These are phyloP conservation scores for Fusarium guadeloupense DNA, from an alignment of 2,329 filamentous ascomycete species.

Conservation along the genomic window DNA sequence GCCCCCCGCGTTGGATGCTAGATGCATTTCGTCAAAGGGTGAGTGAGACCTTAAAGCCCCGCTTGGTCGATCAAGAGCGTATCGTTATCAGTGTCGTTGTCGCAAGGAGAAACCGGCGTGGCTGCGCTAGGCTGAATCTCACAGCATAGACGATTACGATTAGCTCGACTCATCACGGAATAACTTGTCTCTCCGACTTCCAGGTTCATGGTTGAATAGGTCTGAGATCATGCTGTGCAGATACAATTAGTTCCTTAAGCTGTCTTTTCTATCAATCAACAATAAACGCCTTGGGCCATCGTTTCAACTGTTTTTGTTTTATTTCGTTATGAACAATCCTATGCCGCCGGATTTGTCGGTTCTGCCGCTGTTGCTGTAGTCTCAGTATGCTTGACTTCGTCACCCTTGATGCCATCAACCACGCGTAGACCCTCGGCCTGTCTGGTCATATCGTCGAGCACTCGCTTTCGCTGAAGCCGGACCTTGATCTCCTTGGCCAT, in stretches of 20 bases:
- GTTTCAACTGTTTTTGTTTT: slow-evolving; percentile 31
- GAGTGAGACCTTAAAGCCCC: slow-evolving; percentile 10
- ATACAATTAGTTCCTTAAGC: slow-evolving; percentile 3
- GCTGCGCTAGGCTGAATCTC: slow-evolving; percentile 17
- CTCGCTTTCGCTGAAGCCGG: slow-evolving; percentile 54
- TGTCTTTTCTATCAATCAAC: slow-evolving; percentile 25
- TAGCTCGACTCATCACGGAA: slow-evolving; percentile 6
- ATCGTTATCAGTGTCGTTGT: slow-evolving; percentile 9
- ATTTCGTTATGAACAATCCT: slow-evolving; percentile 15
- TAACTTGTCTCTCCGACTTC: slow-evolving; percentile 13
- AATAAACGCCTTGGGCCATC: slow-evolving; percentile 27
- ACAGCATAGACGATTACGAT: neutral
- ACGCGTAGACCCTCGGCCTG: slow-evolving; percentile 58
- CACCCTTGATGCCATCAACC: slow-evolving; percentile 57
- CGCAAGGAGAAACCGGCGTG: slow-evolving; percentile 16
- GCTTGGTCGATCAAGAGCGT: slow-evolving; percentile 15
- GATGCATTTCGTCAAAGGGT: slow-evolving; percentile 17
- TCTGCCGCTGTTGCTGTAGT: slow-evolving; percentile 19
- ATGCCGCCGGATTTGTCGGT: slow-evolving; percentile 22
- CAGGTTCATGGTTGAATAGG: neutral
- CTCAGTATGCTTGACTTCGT: slow-evolving; percentile 22
- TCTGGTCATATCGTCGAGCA: slow-evolving; percentile 55
- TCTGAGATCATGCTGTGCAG: slow-evolving; percentile 2
- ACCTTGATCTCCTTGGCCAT: slow-evolving; percentile 70
- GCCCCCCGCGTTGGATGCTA: slow-evolving; percentile 19